These are phyloP conservation scores for Aureobasidium sp. DNA, from an alignment of 2,329 filamentous ascomycete species.

Conservation along the genomic window DNA sequence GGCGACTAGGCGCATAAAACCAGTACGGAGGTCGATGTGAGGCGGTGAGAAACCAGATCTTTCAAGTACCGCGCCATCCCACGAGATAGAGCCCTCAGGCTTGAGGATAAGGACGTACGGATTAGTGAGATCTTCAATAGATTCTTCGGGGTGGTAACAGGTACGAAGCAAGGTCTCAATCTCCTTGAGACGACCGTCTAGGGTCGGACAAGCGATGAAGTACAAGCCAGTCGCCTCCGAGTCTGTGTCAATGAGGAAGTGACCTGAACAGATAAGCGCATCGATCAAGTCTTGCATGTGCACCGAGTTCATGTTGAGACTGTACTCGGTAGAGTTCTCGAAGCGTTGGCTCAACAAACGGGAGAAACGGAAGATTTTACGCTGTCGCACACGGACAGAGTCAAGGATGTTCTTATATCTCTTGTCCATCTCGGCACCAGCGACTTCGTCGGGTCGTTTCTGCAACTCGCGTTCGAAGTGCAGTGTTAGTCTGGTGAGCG, in stretches of 20 bases:
- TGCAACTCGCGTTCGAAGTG: constrained; percentile 91
- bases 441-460: constrained; percentile 72
- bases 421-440: constrained; percentile 80
- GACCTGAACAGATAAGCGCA: constrained; percentile 69
- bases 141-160: constrained; percentile 61
- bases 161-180: constrained; percentile 80
- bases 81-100: constrained; percentile 68
- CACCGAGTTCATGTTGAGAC: constrained; percentile 63
- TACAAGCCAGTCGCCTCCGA: constrained; percentile 60
- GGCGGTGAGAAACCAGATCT: constrained; percentile 65
- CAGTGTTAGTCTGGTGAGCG: constrained; percentile 74
- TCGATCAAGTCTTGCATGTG: constrained; percentile 71
- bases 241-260: constrained; percentile 74
- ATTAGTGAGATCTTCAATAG: constrained; percentile 63
- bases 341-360: constrained; percentile 86
- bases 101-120: constrained; percentile 80
- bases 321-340: constrained; percentile 94
- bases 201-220: constrained; percentile 72
- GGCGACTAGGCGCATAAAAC: constrained; percentile 79
- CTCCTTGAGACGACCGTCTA: constrained; percentile 68
- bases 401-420: constrained; percentile 92
- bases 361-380: constrained; percentile 93
- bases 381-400: constrained; percentile 88
- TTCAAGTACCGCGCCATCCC: constrained; percentile 68
- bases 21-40: constrained; percentile 74